Evolutionary conservation across 1,284 basidiomycete genomes (phyloP), one percentile per base, ranked within the genome.

Genomic region (Sporisorium graminicola): DNA sequence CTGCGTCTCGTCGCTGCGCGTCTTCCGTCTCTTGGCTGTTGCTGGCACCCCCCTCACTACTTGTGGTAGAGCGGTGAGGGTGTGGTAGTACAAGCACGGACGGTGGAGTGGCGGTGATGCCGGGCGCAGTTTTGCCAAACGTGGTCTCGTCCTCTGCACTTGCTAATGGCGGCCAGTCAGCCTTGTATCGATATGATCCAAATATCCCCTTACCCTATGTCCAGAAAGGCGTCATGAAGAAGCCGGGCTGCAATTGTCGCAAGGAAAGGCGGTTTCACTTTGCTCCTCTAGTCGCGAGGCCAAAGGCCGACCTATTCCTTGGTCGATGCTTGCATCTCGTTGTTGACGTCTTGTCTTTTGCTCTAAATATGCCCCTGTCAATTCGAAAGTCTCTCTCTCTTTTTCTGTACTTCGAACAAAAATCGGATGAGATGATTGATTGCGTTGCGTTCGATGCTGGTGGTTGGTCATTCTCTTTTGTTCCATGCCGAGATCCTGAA

Each of bases 271-370:
- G 40, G 42, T 18, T 18, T 20, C 8, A 8, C 27, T 35, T 70
- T 65, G 61, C 26, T 33, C 67, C 67, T 70, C 67, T 61, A 54
- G 67, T 70, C 67, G 35, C 61, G 67, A 65, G 67, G 53, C 54
- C 58, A 70, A 60, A 42, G 33, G 29, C 24, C 61, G 67, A 60
- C 27, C 2, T 5, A 3, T n/a, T 20, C 9, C 22, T 29, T 31
- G n/a, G 12, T n/a, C 29, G 33, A 16, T 51, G 46, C 20, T 40
- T 54, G 46, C 31, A 26, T n/a, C 43, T 10, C 35, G 37, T 56
- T n/a, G 22, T 7, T 26, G 40, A 9, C 37, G 18, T 20, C 27
- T 53, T 57, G 20, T n/a, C n/a, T 44, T 57, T 43, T 57, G 37
- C 37, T 49, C 24, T 24, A 55, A 26, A 27, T 51, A 56, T 60